These are phyloP conservation scores for Spergularia marina DNA, from an alignment of 148 eudicot genomes.

Conservation along the genomic window DNA sequence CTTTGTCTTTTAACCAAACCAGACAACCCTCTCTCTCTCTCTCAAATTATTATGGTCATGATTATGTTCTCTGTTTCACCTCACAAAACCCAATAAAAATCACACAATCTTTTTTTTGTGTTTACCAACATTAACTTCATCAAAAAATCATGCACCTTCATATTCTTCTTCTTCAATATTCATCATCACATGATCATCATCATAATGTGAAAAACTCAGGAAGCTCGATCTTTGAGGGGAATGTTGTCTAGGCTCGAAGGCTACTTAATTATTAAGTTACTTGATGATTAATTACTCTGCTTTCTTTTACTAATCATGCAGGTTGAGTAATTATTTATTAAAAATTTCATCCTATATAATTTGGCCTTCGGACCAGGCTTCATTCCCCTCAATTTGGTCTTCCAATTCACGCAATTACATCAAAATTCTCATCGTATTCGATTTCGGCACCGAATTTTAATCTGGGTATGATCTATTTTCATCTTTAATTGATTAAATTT, in stretches of 20 bases:
- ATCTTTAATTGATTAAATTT: not conserved
- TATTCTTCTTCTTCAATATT: too few relatives aligned
- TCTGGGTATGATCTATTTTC: slow-evolving; percentile 22
- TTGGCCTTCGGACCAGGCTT: slow-evolving; percentile 46
- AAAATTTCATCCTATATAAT: not conserved
- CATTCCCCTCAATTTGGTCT: slow-evolving; percentile 41
- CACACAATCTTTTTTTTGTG: slow-evolving; percentile 11
- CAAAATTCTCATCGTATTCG: not conserved
- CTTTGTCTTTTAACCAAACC: slow-evolving; percentile 16
- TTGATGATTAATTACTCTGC: not conserved
- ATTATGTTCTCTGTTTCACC: slow-evolving; percentile 33
- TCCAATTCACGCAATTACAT: slow-evolving; percentile 21
- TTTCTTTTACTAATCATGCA: too few relatives aligned
- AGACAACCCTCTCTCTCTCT: slow-evolving; percentile 15
- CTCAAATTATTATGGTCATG: slow-evolving; percentile 40
- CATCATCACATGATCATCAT: not conserved
- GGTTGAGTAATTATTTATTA: too few relatives aligned
- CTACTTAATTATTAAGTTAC: not conserved
- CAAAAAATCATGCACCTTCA: not conserved
- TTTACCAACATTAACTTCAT: not conserved
- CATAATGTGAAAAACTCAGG: slow-evolving; percentile 1
- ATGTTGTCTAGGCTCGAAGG: slow-evolving; percentile 53
- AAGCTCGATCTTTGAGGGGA: slow-evolving; percentile 47
- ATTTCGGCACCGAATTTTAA: not conserved
- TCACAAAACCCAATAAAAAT: slow-evolving; percentile 24